phyloP scores from a whole-genome alignment of 805 yeast species.

The Teunomyces barrocoloradensis region DNA sequence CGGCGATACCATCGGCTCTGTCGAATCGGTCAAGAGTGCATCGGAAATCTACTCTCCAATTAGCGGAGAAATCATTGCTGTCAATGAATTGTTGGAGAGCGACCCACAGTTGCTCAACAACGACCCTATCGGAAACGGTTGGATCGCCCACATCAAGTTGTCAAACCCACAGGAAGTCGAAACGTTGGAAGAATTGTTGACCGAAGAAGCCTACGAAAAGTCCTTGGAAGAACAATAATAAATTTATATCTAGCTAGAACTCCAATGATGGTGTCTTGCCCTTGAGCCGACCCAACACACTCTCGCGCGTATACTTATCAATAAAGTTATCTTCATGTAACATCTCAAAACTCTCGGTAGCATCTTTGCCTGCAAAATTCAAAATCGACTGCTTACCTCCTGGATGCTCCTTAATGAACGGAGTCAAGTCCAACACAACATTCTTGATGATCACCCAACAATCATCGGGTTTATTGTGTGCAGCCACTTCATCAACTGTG shows the following conservation, averaged over 20 bases:
- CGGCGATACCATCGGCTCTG: constrained; percentile 88
- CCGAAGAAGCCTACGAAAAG: constrained; percentile 54
- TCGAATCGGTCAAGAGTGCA: constrained; percentile 93
- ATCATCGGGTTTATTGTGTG: constrained; percentile 44
- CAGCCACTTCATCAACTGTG: constrained; percentile 44
- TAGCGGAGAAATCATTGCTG: constrained; percentile 68
- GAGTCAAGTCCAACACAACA: constrained; percentile 48
- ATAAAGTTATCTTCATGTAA: constrained; percentile 57
- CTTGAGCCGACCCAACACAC: constrained; percentile 51
- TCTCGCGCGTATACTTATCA: constrained; percentile 44
- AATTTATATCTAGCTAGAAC: constrained; percentile 3
- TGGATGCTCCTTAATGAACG: constrained; percentile 49
- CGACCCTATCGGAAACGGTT: constrained; percentile 93
- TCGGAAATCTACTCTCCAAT: constrained; percentile 91
- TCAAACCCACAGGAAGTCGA: constrained; percentile 35
- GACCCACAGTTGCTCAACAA: constrained; percentile 76
- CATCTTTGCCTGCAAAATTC: constrained; percentile 47
- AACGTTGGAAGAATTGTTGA: constrained; percentile 45
- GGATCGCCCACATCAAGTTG: constrained; percentile 80
- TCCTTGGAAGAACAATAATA: constrained; percentile 47
- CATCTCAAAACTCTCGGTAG: constrained; percentile 50
- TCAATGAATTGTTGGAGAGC: constrained; percentile 63
- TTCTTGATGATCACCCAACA: constrained; percentile 57
- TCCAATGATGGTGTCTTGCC: constrained; percentile 46
- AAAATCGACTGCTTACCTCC: constrained; percentile 52